Conservation (phyloP, 768 basidiomycete species). For the Lactarius deliciosus region DNA sequence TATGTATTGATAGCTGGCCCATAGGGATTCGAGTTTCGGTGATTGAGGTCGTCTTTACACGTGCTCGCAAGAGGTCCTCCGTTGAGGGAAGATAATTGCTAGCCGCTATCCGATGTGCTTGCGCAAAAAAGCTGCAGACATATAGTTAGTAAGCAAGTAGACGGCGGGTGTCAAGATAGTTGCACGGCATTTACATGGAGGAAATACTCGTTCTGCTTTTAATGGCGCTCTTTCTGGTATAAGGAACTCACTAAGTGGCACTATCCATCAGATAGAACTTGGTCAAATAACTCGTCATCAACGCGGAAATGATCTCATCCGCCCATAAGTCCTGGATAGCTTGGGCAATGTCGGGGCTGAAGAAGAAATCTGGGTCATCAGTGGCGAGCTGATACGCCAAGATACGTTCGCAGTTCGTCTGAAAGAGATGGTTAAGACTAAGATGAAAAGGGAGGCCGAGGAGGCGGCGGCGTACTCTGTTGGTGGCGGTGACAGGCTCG, state of each 20-base stretch:
- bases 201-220: no score
- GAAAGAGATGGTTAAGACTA: constrained; percentile 21
- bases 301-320: constrained; percentile 53
- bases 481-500: constrained; percentile 66
- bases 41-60: constrained; percentile 87
- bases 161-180: background rate
- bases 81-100: constrained; percentile 83
- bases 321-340: constrained; percentile 71
- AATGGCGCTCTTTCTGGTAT: background rate
- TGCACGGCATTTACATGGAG: background rate
- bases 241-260: constrained; percentile 72
- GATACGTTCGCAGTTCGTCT: constrained; percentile 57
- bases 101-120: constrained; percentile 79
- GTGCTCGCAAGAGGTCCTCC: constrained; percentile 80
- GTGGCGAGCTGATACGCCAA: constrained; percentile 49
- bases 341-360: constrained; percentile 61
- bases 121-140: constrained; percentile 71
- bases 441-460: constrained; percentile 28
- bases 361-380: constrained; percentile 45
- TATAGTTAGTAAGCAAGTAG: background rate
- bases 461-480: constrained; percentile 45
- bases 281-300: constrained; percentile 54
- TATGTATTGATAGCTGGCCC: constrained; percentile 58
- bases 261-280: constrained; percentile 95
- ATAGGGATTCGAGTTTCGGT: constrained; percentile 81